phyloP scores from a whole-genome alignment of 768 basidiomycete genomes.

The Lepiota venenata region DNA sequence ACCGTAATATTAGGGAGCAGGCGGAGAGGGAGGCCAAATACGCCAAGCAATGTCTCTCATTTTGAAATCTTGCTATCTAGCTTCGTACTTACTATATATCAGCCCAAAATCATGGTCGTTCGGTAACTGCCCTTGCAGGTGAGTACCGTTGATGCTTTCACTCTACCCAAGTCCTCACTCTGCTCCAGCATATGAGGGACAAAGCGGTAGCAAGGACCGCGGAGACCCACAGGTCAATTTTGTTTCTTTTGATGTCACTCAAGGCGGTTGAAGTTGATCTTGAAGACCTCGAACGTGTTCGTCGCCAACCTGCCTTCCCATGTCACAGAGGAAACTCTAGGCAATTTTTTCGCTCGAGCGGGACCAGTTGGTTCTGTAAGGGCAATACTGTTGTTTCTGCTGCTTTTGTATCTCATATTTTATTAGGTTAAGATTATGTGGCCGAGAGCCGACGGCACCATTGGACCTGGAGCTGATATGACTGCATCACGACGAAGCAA shows the following conservation, averaged over 20 bases:
- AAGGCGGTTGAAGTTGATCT: no score
- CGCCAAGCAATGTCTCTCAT: conserved; percentile 54
- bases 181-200: conserved; percentile 72
- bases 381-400: conserved; percentile 11
- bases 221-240: conserved; percentile 78
- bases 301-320: conserved; percentile 90
- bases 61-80: not conserved
- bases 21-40: conserved; percentile 86
- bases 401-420: not conserved
- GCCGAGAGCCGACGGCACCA: conserved; percentile 79
- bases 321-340: conserved; percentile 83
- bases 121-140: conserved; percentile 84
- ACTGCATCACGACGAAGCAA: conserved; percentile 66
- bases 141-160: not conserved
- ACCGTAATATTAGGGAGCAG: conserved; percentile 67
- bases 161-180: not conserved
- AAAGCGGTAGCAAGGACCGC: conserved; percentile 85
- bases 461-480: conserved; percentile 74
- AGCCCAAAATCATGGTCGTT: conserved; percentile 53
- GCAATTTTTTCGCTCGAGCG: conserved; percentile 85
- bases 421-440: conserved; percentile 94
- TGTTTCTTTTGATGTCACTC: not conserved
- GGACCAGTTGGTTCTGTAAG: conserved; percentile 92
- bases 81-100: not conserved
- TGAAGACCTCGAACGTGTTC: conserved; percentile 90